Percentiles rank a stretch among this genome's conserved stretches.
Evolutionary conservation across 2,329 filamentous ascomycete species (phyloP).

Genomic region (Diaporthe nobilis): DNA sequence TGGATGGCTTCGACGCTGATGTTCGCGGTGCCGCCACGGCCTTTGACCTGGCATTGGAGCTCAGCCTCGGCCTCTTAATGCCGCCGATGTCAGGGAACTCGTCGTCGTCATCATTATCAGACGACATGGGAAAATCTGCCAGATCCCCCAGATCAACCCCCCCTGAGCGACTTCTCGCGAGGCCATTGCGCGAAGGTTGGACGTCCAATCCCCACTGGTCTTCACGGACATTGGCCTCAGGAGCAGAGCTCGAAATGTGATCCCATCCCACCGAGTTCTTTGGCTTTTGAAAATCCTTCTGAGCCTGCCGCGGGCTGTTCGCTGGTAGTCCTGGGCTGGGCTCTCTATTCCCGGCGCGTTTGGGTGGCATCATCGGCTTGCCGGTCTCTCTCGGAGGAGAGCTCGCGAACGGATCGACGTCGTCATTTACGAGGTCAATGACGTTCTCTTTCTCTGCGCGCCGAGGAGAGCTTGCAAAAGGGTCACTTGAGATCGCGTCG

Average conservation of each 20-base stretch:
- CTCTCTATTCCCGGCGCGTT: conserved; percentile 36
- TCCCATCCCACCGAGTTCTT: conserved; percentile 57
- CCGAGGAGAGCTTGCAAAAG: conserved; percentile 37
- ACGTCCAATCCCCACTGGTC: conserved; percentile 38
- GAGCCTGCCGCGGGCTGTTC: conserved; percentile 45
- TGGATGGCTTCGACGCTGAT: conserved; percentile 43
- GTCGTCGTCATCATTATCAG: conserved; percentile 51
- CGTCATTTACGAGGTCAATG: conserved; percentile 22
- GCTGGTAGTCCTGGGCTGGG: conserved; percentile 43
- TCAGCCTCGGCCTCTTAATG: conserved; percentile 46
- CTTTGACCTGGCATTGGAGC: conserved; percentile 25
- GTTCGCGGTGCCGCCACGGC: not conserved
- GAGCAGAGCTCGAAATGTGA: conserved; percentile 68
- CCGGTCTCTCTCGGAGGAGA: conserved; percentile 39
- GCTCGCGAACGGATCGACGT: conserved; percentile 46
- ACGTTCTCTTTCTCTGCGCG: conserved; percentile 36
- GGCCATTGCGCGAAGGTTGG: not conserved
- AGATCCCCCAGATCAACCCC: conserved; percentile 55
- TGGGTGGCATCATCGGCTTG: conserved; percentile 35
- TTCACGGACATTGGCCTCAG: conserved; percentile 50
- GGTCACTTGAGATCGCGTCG: conserved; percentile 27
- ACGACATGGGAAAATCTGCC: conserved; percentile 50
- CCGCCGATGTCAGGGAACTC: conserved; percentile 64
- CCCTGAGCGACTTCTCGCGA: conserved; percentile 43
- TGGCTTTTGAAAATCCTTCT: conserved; percentile 40